phyloP scores from a whole-genome alignment of 208 protist species.

The Trypanosoma avium region DNA sequence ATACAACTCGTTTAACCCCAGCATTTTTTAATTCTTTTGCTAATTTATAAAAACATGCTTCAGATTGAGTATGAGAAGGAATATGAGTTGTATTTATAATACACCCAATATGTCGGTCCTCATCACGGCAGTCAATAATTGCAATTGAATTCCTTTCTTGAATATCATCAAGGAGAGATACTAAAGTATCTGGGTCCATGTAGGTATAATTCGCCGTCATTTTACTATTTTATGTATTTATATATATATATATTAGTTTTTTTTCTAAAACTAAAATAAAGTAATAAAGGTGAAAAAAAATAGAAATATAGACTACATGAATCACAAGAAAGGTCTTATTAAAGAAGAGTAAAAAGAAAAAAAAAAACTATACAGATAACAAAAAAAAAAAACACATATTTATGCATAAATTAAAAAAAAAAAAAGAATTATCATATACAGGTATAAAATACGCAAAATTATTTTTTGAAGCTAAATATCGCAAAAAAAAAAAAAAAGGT shows the following conservation, averaged over 20 bases:
- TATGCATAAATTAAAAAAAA: too few relatives aligned
- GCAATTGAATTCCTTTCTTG: slow-evolving; percentile 25
- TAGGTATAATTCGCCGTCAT: slow-evolving; percentile 55
- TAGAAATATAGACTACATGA: too few relatives aligned
- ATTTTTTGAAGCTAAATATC: slow-evolving; percentile 3
- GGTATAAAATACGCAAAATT: slow-evolving; percentile 3
- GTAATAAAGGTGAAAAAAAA: neutral
- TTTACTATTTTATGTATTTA: neutral
- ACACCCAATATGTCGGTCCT: slow-evolving; percentile 57
- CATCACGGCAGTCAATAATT: slow-evolving; percentile 78
- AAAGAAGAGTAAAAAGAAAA: too few relatives aligned
- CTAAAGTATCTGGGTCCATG: slow-evolving; percentile 55
- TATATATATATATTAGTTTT: neutral
- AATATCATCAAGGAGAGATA: slow-evolving; percentile 51
- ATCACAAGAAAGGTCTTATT: slow-evolving; percentile 12
- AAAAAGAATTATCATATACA: slow-evolving; percentile 9
- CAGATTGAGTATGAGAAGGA: slow-evolving; percentile 39
- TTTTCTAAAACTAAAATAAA: slow-evolving; percentile 16
- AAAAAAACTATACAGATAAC: too few relatives aligned
- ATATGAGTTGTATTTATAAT: slow-evolving; percentile 55
- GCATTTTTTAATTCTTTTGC: slow-evolving; percentile 34
- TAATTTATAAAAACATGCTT: slow-evolving; percentile 34
- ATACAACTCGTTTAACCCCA: slow-evolving; percentile 43
- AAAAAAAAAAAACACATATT: too few relatives aligned
- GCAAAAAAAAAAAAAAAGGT: slow-evolving; percentile 15